Evolutionary conservation across 768 basidiomycete species (phyloP), one percentile per base, ranked within the genome.

Genomic region (Tylopilus sp.): DNA sequence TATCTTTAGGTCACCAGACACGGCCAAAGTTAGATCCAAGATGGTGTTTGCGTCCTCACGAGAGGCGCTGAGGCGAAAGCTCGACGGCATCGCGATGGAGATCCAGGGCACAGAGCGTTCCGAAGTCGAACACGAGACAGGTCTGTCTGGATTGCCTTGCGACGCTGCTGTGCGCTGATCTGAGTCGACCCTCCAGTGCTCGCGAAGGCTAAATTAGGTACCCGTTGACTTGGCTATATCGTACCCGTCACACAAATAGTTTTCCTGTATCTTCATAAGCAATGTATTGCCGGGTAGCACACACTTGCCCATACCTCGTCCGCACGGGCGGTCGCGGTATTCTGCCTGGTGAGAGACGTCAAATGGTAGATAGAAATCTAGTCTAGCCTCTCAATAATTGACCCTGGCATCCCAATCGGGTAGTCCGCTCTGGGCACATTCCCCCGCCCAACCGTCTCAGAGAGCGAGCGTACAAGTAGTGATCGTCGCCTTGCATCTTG

Each of bases 1-100:
- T 55, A 31, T 28, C n/a, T 38, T 23, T 63, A 98, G 95, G 95
- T 78, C 85, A 17, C 95, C 97, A 54, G 94, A 97, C 62, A 69
- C 66, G 20, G 85, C 93, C 40, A 88, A 82, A 75, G 76, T 95
- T 69, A 94, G 85, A 74, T 71, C 79, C 66, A 98, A 95, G 86
- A 98, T 98, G 95, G 65, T 97, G 60, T 88, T 80, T 71, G 88
- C 95, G n/a, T 85, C 91, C 21, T 98, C 95, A 46, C 88, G 85
- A 67, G 89, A 92, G 13, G 87, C 86, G 6, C 71, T 99, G 49
- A 81, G 82, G 64, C 80, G 79, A 52, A 63, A 76, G 26, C 80
- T 98, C 20, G 81, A 80, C n/a, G 95, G 95, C 40, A 79, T 97
- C 63, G 74, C 80, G 2, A 56, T 80, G 44, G 94, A 98, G 71